Conservation (phyloP, 2,329 filamentous ascomycete genomes). For the Fusarium sp. region DNA sequence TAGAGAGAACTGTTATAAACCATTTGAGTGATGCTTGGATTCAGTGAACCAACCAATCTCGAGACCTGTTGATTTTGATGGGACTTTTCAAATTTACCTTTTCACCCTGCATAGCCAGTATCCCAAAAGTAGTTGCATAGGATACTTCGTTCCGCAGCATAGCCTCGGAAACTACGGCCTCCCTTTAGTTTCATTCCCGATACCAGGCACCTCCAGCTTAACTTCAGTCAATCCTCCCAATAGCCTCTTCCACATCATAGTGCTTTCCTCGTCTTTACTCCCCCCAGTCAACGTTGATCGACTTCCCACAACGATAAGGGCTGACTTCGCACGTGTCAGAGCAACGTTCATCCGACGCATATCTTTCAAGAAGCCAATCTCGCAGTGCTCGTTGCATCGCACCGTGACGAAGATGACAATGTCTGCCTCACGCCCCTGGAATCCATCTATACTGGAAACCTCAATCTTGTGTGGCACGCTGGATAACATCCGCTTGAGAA, state of each 20-base stretch:
- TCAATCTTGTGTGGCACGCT: constrained; percentile 47
- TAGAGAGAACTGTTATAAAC: too few relatives aligned
- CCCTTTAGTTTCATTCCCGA: too few relatives aligned
- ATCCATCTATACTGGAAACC: constrained; percentile 56
- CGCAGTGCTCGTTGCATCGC: constrained; percentile 54
- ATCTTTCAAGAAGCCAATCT: constrained; percentile 58
- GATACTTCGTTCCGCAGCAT: too few relatives aligned
- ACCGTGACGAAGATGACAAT: constrained; percentile 58
- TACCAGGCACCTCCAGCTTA: background rate
- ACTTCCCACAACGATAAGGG: constrained; percentile 52
- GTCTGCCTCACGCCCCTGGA: constrained; percentile 59
- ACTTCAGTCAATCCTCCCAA: constrained; percentile 5
- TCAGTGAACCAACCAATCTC: too few relatives aligned
- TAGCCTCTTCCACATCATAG: constrained; percentile 9
- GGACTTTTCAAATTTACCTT: too few relatives aligned
- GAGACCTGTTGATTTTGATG: too few relatives aligned
- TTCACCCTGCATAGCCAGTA: too few relatives aligned
- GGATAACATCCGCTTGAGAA: constrained; percentile 45
- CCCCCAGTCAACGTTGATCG: constrained; percentile 47
- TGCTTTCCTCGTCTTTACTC: constrained; percentile 1
- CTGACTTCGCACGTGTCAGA: constrained; percentile 53
- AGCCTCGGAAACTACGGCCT: too few relatives aligned
- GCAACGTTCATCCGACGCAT: constrained; percentile 57
- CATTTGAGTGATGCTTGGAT: too few relatives aligned
- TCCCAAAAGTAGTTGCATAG: too few relatives aligned